phyloP scores from a whole-genome alignment of 23 red algal genomes.

The Gracilariopsis chorda region DNA sequence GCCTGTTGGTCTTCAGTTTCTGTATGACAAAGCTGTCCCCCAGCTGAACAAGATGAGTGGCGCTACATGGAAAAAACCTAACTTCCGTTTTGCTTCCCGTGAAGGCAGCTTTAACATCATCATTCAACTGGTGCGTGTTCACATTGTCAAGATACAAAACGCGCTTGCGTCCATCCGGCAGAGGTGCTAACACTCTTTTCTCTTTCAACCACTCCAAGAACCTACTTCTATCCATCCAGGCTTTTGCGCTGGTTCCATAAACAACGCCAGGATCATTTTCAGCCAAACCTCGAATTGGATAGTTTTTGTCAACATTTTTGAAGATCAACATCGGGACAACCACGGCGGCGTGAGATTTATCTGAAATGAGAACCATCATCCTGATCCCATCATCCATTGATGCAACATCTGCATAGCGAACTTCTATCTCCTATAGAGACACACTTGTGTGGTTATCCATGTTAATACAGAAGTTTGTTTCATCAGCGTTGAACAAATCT shows the following conservation, averaged over 20 bases:
- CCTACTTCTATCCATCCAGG: neutral
- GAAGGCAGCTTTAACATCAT: neutral
- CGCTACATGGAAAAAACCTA: neutral
- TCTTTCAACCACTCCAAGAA: neutral
- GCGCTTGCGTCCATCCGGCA: neutral
- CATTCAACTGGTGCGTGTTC: neutral
- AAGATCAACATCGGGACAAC: neutral
- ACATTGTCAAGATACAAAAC: neutral
- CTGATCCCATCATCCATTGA: conserved; percentile 4
- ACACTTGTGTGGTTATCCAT: conserved; percentile 15
- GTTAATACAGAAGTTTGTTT: conserved; percentile 31
- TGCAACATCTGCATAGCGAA: neutral
- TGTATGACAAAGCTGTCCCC: conserved; percentile 16
- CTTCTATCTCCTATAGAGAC: neutral
- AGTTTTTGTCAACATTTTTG: neutral
- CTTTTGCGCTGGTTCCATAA: neutral
- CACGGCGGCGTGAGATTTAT: neutral
- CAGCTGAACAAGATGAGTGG: neutral
- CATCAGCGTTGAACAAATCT: conserved; percentile 7
- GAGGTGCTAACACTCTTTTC: neutral
- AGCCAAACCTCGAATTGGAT: neutral
- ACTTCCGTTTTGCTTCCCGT: neutral
- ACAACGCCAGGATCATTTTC: neutral
- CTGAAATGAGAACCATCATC: neutral
- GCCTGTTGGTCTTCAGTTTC: neutral